Conservation (phyloP, 2,329 filamentous ascomycete genomes). For the Xylaria sp. region DNA sequence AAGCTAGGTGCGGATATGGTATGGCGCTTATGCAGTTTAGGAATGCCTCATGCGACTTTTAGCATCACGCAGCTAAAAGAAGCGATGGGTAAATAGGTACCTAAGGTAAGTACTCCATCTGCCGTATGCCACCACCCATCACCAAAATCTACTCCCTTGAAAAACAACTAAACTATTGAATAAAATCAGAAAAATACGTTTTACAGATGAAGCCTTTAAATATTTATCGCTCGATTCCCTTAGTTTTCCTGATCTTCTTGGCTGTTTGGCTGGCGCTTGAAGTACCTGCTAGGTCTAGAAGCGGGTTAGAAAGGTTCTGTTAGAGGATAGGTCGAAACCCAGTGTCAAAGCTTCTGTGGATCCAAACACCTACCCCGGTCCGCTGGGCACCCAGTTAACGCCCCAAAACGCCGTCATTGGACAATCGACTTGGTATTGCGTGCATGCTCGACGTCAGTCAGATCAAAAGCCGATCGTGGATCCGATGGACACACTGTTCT, state of each 20-base stretch:
- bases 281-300: neutral
- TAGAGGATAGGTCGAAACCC: neutral
- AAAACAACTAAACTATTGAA: no score
- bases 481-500: neutral
- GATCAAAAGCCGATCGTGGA: slow-evolving; percentile 33
- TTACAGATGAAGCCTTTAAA: no score
- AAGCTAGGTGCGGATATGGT: no score
- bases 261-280: no score
- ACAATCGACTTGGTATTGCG: slow-evolving; percentile 22
- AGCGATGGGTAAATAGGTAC: neutral
- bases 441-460: slow-evolving; percentile 30
- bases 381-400: slow-evolving; percentile 9
- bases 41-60: neutral
- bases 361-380: slow-evolving; percentile 14
- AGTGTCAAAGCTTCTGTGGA: slow-evolving; percentile 31
- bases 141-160: no score
- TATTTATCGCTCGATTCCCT: no score
- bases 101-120: no score
- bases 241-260: no score
- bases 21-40: neutral
- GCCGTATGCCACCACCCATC: no score
- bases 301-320: neutral
- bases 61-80: neutral
- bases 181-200: no score
- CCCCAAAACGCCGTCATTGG: slow-evolving; percentile 31